Conservation (phyloP, 805 yeast species). For the Saccharomycopsis fodiens region DNA sequence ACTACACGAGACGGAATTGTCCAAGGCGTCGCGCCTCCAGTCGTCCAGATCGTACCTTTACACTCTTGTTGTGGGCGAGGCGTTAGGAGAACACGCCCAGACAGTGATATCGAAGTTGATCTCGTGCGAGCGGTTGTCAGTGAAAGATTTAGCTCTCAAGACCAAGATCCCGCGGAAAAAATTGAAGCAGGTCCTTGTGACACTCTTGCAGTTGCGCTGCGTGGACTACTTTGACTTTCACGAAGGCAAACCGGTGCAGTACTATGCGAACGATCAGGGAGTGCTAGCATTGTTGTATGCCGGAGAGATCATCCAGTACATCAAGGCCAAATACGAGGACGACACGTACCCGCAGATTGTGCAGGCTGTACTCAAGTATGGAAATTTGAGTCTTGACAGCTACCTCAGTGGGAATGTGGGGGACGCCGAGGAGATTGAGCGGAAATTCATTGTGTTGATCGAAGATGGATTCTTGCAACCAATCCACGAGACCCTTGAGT, state of each 20-base stretch:
- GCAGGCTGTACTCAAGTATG: slow-evolving; percentile 62
- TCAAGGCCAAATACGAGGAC: slow-evolving; percentile 35
- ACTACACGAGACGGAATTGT: not conserved
- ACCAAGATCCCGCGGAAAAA: slow-evolving; percentile 26
- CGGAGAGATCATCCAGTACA: slow-evolving; percentile 61
- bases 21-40: slow-evolving; percentile 4
- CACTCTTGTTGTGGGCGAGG: slow-evolving; percentile 12
- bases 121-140: slow-evolving; percentile 12
- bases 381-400: slow-evolving; percentile 54
- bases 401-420: slow-evolving; percentile 30
- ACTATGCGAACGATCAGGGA: slow-evolving; percentile 59
- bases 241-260: slow-evolving; percentile 31
- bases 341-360: slow-evolving; percentile 47
- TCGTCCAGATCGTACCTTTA: slow-evolving; percentile 15
- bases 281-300: slow-evolving; percentile 57
- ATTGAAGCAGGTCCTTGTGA: slow-evolving; percentile 61
- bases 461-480: slow-evolving; percentile 45
- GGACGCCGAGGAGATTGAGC: slow-evolving; percentile 27
- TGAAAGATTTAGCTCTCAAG: slow-evolving; percentile 9
- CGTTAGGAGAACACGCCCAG: slow-evolving; percentile 13
- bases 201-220: slow-evolving; percentile 73
- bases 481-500: slow-evolving; percentile 27
- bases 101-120: slow-evolving; percentile 15
- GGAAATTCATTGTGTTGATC: slow-evolving; percentile 37
- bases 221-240: slow-evolving; percentile 54